Conservation (phyloP, 192 early-diverging fungal species). For the Umbelopsis ramanniana region DNA sequence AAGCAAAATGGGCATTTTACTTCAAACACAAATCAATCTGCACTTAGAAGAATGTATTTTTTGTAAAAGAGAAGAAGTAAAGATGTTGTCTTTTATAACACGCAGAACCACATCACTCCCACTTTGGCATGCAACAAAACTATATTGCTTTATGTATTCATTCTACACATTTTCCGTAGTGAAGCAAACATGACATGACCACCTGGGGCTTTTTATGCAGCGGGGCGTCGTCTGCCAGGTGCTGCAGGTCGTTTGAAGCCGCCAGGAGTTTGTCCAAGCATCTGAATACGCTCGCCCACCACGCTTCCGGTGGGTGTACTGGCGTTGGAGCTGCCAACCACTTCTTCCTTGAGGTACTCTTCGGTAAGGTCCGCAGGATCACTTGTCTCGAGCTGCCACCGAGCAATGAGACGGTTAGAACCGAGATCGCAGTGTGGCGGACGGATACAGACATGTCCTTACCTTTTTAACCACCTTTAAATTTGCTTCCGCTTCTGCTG, state of each 20-base stretch:
- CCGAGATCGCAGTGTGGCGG: background rate
- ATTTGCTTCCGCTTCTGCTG: slow-evolving; percentile 55
- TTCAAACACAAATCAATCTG: too few species aligned
- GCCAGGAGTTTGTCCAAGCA: slow-evolving; percentile 35
- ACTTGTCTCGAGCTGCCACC: slow-evolving; percentile 69
- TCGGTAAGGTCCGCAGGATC: slow-evolving; percentile 61
- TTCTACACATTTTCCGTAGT: background rate
- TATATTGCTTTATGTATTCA: background rate
- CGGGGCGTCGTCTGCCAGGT: slow-evolving; percentile 41
- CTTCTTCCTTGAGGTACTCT: slow-evolving; percentile 56
- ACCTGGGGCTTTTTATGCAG: background rate
- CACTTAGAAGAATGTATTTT: too few species aligned
- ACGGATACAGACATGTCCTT: background rate
- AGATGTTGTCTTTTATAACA: too few species aligned
- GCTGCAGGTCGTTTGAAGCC: slow-evolving; percentile 41
- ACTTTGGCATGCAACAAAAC: too few species aligned
- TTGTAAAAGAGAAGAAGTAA: too few species aligned
- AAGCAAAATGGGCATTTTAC: too few species aligned
- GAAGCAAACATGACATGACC: background rate
- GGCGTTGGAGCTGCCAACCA: slow-evolving; percentile 38
- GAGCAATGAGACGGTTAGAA: background rate
- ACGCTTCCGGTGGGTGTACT: slow-evolving; percentile 20
- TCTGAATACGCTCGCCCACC: slow-evolving; percentile 39
- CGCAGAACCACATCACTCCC: too few species aligned
- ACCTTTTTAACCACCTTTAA: slow-evolving; percentile 66